Evolutionary conservation across 2,329 filamentous ascomycete species (phyloP).

Genomic region (Pseudogymnoascus sp.): DNA sequence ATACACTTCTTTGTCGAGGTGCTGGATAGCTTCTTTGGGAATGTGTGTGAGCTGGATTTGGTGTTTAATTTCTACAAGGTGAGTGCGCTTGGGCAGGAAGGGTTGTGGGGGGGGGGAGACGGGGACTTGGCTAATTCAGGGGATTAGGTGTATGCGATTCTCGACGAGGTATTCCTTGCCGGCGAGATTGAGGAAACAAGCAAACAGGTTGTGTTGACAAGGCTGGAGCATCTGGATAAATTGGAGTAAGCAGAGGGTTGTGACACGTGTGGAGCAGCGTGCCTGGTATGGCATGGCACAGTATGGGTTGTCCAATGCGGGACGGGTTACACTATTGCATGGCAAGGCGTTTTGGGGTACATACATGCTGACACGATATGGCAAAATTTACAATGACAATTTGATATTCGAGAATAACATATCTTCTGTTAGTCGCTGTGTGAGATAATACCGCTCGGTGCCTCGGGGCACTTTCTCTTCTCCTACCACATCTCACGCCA

Average conservation of each 20-base stretch:
- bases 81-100: conserved; percentile 10
- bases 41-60: conserved; percentile 95
- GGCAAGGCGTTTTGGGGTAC: conserved; percentile 10
- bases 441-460: background rate
- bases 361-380: background rate
- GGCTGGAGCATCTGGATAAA: conserved; percentile 93
- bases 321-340: conserved; percentile 10
- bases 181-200: conserved; percentile 98
- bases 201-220: conserved; percentile 92
- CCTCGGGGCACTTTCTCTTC: background rate
- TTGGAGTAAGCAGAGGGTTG: conserved; percentile 52
- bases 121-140: conserved; percentile 2
- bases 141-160: conserved; percentile 79
- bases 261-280: background rate
- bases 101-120: background rate
- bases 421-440: background rate
- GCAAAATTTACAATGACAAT: background rate
- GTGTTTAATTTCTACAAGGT: conserved; percentile 70
- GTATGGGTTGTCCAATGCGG: background rate
- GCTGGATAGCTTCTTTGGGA: conserved; percentile 95
- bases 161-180: conserved; percentile 95
- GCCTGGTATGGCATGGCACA: conserved; percentile 1
- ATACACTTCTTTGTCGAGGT: conserved; percentile 99
- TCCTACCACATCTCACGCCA: background rate
- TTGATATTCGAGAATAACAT: background rate